Evolutionary conservation across 73 alveolate genomes (phyloP).

Genomic region (Paramecium caudatum): DNA sequence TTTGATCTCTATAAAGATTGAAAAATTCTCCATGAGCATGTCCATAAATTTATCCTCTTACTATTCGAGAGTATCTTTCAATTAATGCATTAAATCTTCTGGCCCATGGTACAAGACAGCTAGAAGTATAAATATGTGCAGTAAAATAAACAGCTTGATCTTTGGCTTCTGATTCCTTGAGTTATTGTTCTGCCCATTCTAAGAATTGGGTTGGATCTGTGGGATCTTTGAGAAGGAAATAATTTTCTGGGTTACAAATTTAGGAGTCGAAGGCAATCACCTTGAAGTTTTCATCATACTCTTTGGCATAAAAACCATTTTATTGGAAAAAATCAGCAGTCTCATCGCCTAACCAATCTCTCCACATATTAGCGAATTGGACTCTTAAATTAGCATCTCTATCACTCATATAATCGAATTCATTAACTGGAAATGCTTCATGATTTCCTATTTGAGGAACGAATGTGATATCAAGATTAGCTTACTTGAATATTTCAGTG

Average conservation of each 20-base stretch:
- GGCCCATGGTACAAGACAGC: slow-evolving; percentile 74
- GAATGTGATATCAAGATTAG: slow-evolving; percentile 4
- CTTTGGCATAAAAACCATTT: slow-evolving; percentile 72
- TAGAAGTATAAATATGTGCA: slow-evolving; percentile 73
- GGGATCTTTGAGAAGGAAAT: slow-evolving; percentile 70
- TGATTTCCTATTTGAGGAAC: slow-evolving; percentile 77
- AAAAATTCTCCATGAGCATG: slow-evolving; percentile 76
- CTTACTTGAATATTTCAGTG: slow-evolving; percentile 48
- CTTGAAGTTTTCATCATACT: slow-evolving; percentile 50
- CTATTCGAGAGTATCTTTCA: slow-evolving; percentile 64
- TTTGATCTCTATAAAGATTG: slow-evolving; percentile 64
- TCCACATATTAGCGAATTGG: slow-evolving; percentile 67
- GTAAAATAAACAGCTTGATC: slow-evolving; percentile 70
- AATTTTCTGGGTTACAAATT: slow-evolving; percentile 76
- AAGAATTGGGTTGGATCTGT: slow-evolving; percentile 74
- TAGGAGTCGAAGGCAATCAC: slow-evolving; percentile 71
- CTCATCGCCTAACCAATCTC: slow-evolving; percentile 75
- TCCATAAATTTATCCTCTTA: slow-evolving; percentile 73
- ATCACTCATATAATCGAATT: slow-evolving; percentile 67
- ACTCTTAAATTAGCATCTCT: slow-evolving; percentile 69
- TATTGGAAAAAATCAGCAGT: slow-evolving; percentile 65
- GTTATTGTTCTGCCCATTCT: slow-evolving; percentile 70
- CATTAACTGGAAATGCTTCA: slow-evolving; percentile 72
- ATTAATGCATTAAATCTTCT: slow-evolving; percentile 73
- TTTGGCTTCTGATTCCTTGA: slow-evolving; percentile 59